These are phyloP conservation scores for Fusarium virguliforme DNA, from an alignment of 2,329 filamentous ascomycete genomes.

Conservation along the genomic window DNA sequence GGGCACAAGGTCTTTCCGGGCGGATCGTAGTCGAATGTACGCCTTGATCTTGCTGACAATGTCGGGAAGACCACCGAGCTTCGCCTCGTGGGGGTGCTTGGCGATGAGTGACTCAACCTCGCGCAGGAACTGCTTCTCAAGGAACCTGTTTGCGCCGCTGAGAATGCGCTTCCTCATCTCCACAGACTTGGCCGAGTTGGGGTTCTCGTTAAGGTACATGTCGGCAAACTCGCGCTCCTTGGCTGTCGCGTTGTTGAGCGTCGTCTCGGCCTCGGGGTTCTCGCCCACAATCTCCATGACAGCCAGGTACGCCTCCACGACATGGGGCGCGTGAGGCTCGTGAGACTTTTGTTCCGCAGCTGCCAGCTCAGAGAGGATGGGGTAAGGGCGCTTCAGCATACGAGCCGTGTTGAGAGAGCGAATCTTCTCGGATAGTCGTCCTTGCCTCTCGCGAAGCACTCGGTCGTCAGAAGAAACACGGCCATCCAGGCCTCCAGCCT, in stretches of 20 bases:
- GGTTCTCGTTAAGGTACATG: slow-evolving; percentile 83
- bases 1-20: slow-evolving; percentile 86
- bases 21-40: slow-evolving; percentile 86
- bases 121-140: slow-evolving; percentile 86
- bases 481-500: slow-evolving; percentile 62
- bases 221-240: slow-evolving; percentile 83
- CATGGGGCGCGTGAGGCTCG: slow-evolving; percentile 80
- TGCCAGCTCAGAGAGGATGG: slow-evolving; percentile 82
- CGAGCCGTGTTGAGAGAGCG: slow-evolving; percentile 83
- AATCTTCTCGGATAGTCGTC: slow-evolving; percentile 84
- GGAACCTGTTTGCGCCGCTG: slow-evolving; percentile 81
- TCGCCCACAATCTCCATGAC: slow-evolving; percentile 86
- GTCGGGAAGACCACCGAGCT: slow-evolving; percentile 89
- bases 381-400: slow-evolving; percentile 76
- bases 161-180: slow-evolving; percentile 85
- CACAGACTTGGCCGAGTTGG: slow-evolving; percentile 75
- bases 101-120: slow-evolving; percentile 84
- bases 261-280: slow-evolving; percentile 71
- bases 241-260: slow-evolving; percentile 75
- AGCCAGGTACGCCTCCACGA: slow-evolving; percentile 87
- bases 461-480: slow-evolving; percentile 76
- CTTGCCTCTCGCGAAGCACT: slow-evolving; percentile 86
- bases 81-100: slow-evolving; percentile 90
- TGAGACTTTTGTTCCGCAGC: slow-evolving; percentile 80
- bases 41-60: slow-evolving; percentile 92